phyloP scores from a whole-genome alignment of 2,329 filamentous ascomycete genomes.

The Coniochaeta sp. region DNA sequence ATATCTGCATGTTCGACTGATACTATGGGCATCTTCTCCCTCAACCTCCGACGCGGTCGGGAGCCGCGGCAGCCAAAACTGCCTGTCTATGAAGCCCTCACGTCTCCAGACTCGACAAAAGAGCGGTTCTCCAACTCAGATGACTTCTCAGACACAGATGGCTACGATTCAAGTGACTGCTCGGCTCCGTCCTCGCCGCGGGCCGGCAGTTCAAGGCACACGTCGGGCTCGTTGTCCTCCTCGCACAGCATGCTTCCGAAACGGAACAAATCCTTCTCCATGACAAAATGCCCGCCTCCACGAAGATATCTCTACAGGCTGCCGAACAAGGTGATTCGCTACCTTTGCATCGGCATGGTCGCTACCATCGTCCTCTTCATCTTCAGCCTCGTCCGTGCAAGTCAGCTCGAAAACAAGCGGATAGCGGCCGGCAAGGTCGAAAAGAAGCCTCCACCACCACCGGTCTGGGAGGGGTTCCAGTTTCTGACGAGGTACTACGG shows the following conservation, averaged over 20 bases:
- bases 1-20: neutral
- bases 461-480: slow-evolving; percentile 75
- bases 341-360: slow-evolving; percentile 66
- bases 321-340: slow-evolving; percentile 68
- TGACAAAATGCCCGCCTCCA: slow-evolving; percentile 17
- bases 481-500: slow-evolving; percentile 88
- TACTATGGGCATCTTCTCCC: slow-evolving; percentile 41
- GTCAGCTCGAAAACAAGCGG: slow-evolving; percentile 59
- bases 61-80: slow-evolving; percentile 33
- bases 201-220: slow-evolving; percentile 44
- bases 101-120: slow-evolving; percentile 29
- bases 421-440: slow-evolving; percentile 50
- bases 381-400: slow-evolving; percentile 64
- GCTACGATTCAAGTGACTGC: slow-evolving; percentile 29
- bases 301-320: slow-evolving; percentile 48
- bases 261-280: slow-evolving; percentile 14
- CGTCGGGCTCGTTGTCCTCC: slow-evolving; percentile 34
- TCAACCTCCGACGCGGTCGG: slow-evolving; percentile 38
- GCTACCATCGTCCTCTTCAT: slow-evolving; percentile 70
- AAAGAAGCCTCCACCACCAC: slow-evolving; percentile 55
- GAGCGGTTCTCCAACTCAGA: slow-evolving; percentile 46
- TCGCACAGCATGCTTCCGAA: slow-evolving; percentile 38
- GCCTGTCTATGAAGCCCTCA: slow-evolving; percentile 42
- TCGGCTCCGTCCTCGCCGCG: slow-evolving; percentile 13
- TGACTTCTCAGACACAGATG: slow-evolving; percentile 37